A percentile compares a stretch with the other conserved stretches of the same genome.
These are phyloP conservation scores for Zasmidium citrigriseum DNA, from an alignment of 2,329 filamentous ascomycete species.

Conservation along the genomic window DNA sequence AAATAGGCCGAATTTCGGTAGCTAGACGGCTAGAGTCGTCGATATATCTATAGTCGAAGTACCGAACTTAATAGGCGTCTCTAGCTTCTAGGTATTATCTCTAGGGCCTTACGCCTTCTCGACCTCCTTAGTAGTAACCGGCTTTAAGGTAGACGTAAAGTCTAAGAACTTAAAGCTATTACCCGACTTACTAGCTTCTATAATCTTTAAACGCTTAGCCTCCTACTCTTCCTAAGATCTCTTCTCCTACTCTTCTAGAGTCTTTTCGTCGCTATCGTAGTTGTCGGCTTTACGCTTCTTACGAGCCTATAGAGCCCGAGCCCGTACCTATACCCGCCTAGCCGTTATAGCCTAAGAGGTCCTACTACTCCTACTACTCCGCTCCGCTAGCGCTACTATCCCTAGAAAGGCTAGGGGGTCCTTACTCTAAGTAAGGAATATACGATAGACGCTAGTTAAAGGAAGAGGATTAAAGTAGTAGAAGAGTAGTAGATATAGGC, in stretches of 20 bases:
- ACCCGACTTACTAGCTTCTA: slow-evolving; percentile 38
- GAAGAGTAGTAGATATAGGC: too few species aligned
- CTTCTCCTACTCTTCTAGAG: slow-evolving; percentile 51
- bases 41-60: slow-evolving; percentile 23
- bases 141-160: slow-evolving; percentile 11
- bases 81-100: slow-evolving; percentile 52
- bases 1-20: slow-evolving; percentile 16
- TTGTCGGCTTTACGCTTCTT: slow-evolving; percentile 53
- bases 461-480: too few species aligned
- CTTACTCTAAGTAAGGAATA: too few species aligned
- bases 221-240: slow-evolving; percentile 48
- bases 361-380: too few species aligned
- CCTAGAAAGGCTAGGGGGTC: too few species aligned
- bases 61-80: slow-evolving; percentile 52
- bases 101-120: slow-evolving; percentile 27
- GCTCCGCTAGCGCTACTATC: too few species aligned
- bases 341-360: too few species aligned
- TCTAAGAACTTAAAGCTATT: slow-evolving; percentile 26
- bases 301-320: too few species aligned
- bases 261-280: slow-evolving; percentile 55
- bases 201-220: slow-evolving; percentile 46
- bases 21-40: slow-evolving; percentile 24
- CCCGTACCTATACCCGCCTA: too few species aligned
- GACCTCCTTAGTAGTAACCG: slow-evolving; percentile 13
- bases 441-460: too few species aligned